Evolutionary conservation across 176 grass and related monocot species (phyloP), one percentile per base, ranked within the genome.

Genomic region (Tuctoria greenei): DNA sequence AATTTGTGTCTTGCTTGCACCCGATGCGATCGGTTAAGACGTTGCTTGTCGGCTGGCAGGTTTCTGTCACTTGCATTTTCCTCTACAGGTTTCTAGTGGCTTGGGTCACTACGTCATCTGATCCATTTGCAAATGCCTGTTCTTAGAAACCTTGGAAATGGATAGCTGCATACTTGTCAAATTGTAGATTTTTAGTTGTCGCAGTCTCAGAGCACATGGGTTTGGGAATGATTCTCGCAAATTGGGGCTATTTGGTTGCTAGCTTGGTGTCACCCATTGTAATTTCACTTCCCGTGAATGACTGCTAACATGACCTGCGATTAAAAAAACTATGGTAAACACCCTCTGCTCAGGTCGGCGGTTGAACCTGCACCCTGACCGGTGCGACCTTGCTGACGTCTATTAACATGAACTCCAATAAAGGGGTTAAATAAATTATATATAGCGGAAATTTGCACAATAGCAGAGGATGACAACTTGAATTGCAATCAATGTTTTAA

Each of bases 61-160:
- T 10, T 62, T 20, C 25, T 85, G 3, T 71, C 45, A 65, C 21
- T 57, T 78, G 31, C 68, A 45, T 83, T 74, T 41, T 74, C 67
- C 35, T 17, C 36, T 20, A 45, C 35, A 13, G 16, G 62, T 66
- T 13, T 31, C 10, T 58, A 38, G 27, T 72, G 41, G 55, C 64
- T 75, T 78, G 52, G 17, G 68, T 58, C 38, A 45, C 71, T 27
- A 25, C 8, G 0, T 16, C 50, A 58, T 42, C 51, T 67, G 6
- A 28, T 87, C 18, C 40, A 67, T 61, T 73, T 55, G 16, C 4
- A 39, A 26, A 46, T 70, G 44, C 10, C 3, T 1, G 10, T 21
- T 57, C 18, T 67, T 69, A 28, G 39, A 36, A 36, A 79, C 16
- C 17, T 20, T 74, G 13, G 8, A 17, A 37, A 38, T 38, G 41